Evolutionary conservation across 2,329 filamentous ascomycete species (phyloP).

Genomic region (Penicillium sp.): DNA sequence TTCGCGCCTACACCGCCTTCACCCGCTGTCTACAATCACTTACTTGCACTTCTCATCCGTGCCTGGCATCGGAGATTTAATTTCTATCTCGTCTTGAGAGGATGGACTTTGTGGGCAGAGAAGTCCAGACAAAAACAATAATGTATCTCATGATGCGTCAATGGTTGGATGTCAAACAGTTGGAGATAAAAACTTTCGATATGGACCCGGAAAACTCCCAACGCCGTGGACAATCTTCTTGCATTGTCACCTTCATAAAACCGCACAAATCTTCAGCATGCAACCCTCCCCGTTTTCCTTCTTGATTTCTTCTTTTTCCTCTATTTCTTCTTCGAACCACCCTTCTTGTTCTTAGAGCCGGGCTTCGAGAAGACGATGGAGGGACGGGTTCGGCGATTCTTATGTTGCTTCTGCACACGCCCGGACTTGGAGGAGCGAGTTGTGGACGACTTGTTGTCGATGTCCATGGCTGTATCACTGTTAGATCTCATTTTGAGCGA

Average conservation of each 20-base stretch:
- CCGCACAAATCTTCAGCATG: background rate
- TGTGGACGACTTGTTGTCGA: slow-evolving; percentile 28
- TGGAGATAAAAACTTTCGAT: background rate
- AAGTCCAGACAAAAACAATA: too few relatives aligned
- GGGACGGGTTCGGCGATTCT: slow-evolving; percentile 30
- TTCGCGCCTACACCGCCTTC: slow-evolving; percentile 14
- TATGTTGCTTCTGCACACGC: slow-evolving; percentile 40
- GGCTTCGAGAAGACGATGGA: slow-evolving; percentile 37
- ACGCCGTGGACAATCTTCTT: slow-evolving; percentile 8
- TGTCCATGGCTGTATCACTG: slow-evolving; percentile 34
- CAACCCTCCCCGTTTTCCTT: background rate
- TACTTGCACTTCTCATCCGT: too few relatives aligned
- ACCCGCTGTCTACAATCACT: background rate
- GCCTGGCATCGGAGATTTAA: too few relatives aligned
- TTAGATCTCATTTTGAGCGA: slow-evolving; percentile 1
- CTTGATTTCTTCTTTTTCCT: slow-evolving; percentile 17
- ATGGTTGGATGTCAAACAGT: slow-evolving; percentile 2
- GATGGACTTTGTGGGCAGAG: too few relatives aligned
- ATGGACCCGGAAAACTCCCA: slow-evolving; percentile 10
- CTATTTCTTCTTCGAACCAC: slow-evolving; percentile 28
- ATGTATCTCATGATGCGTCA: background rate
- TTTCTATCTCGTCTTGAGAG: too few relatives aligned
- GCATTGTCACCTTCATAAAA: background rate
- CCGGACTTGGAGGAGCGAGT: slow-evolving; percentile 23
- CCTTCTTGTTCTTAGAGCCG: slow-evolving; percentile 27